A percentile compares a stretch with the other conserved stretches of the same genome.
phyloP scores from a whole-genome alignment of 176 grass and related monocot species.

The Zizania latifolia region DNA sequence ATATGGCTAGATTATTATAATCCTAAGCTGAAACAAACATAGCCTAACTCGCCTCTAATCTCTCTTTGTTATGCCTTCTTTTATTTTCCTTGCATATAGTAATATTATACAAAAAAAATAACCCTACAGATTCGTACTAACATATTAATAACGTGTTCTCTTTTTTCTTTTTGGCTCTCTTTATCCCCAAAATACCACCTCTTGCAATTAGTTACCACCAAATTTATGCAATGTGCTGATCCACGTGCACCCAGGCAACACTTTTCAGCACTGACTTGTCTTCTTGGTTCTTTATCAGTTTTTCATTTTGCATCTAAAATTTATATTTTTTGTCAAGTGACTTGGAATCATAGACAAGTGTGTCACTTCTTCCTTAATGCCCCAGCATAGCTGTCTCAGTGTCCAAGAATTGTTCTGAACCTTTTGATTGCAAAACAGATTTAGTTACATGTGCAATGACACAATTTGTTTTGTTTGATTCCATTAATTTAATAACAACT shows the following conservation, averaged over 20 bases:
- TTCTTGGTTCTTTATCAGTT: neutral
- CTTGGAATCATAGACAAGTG: neutral
- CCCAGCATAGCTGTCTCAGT: neutral
- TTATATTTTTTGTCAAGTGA: neutral
- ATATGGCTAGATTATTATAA: no score
- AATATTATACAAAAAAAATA: neutral
- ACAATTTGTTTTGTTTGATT: constrained; percentile 5
- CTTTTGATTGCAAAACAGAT: constrained; percentile 8
- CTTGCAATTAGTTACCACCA: neutral
- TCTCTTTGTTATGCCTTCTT: neutral
- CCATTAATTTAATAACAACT: constrained; percentile 1
- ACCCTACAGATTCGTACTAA: neutral
- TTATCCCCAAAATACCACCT: neutral
- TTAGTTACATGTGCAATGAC: constrained; percentile 18
- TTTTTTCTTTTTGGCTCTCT: neutral
- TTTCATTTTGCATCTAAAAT: neutral
- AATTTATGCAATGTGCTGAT: constrained; percentile 14
- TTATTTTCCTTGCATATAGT: neutral
- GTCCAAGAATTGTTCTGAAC: neutral
- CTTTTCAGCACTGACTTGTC: neutral
- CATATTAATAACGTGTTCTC: neutral
- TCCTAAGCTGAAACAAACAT: no score
- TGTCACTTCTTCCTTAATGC: neutral
- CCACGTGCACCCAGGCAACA: neutral
- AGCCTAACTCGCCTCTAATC: neutral